Evolutionary conservation across 108 stramenopile species (phyloP), one percentile per base, ranked within the genome.

Genomic region (Nitzschia sp.): DNA sequence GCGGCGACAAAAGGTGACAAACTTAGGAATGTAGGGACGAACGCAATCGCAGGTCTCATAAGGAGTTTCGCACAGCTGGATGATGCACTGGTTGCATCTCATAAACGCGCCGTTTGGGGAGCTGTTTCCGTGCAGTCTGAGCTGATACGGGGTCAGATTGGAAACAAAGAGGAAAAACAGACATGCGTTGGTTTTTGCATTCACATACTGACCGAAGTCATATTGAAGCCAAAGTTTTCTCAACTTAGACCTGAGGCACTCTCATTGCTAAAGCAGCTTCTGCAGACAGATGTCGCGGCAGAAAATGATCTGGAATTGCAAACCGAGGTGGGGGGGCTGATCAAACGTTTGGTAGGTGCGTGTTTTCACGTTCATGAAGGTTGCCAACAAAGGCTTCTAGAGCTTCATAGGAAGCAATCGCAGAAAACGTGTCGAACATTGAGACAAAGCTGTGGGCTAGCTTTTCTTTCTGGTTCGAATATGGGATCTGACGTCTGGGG

Each of bases 111-210:
- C 23, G 35, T 27, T 32, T 75, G 80, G 80, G 45, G 29, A 6
- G 56, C 72, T 29, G 63, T 89, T 26, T 45, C 57, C 15, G 50
- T 85, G 11, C 63, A 86, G 0, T 81, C 77, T 38, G 52, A 69
- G 27, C 58, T 85, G 56, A 58, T 88, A n/a, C 28, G 58, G 21
- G 71, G 65, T 45, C 66, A 71, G 25, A 50, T 80, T 16, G 44
- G 53, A 50, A 47, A 71, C 9, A 59, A 52, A 8, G 62, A 55
- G 13, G 55, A 71, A 17, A 52, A 80, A 44, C 52, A 70, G 33
- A 53, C 56, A 19, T 80, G 84, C 58, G 26, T 88, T 16, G 58
- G 72, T 27, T 86, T 88, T 72, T 78, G 74, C 41, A 29, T 88
- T 16, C 77, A 79, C 17, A 66, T 78, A 30, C 60, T 88, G 59